Conservation (phyloP, 2,329 filamentous ascomycete species). For the Thielaviopsis ethacetica region DNA sequence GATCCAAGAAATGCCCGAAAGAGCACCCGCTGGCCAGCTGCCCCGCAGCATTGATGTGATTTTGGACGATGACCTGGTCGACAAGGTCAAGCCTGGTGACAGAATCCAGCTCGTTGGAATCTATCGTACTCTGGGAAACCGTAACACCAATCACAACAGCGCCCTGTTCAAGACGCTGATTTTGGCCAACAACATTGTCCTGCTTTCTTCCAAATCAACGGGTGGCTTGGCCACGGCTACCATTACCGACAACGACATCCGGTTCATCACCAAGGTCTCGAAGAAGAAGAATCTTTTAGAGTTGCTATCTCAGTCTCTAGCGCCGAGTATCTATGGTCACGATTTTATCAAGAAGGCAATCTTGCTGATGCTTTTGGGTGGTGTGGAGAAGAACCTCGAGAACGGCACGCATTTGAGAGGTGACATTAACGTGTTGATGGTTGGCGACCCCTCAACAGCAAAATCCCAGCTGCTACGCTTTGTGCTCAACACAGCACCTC, state of each 20-base stretch:
- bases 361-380: slow-evolving; percentile 81
- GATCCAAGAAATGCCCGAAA: slow-evolving; percentile 97
- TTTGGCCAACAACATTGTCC: slow-evolving; percentile 84
- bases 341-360: slow-evolving; percentile 98
- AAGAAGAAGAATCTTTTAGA: slow-evolving; percentile 93
- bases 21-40: slow-evolving; percentile 86
- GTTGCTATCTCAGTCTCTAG: slow-evolving; percentile 80
- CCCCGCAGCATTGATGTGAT: slow-evolving; percentile 93
- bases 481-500: slow-evolving; percentile 86
- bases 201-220: slow-evolving; percentile 89
- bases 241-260: slow-evolving; percentile 92
- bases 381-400: slow-evolving; percentile 96
- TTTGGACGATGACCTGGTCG: slow-evolving; percentile 89
- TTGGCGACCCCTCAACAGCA: slow-evolving; percentile 93
- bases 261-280: slow-evolving; percentile 94
- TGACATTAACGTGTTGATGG: slow-evolving; percentile 99
- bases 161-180: slow-evolving; percentile 90
- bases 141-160: slow-evolving; percentile 79
- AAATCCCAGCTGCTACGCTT: slow-evolving; percentile 97
- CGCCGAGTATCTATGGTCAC: slow-evolving; percentile 92
- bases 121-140: slow-evolving; percentile 83
- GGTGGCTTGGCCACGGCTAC: slow-evolving; percentile 81
- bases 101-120: slow-evolving; percentile 94
- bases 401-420: slow-evolving; percentile 96
- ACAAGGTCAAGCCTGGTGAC: slow-evolving; percentile 88